Conservation (phyloP, 1,284 basidiomycete genomes). For the Fomitopsis betulina region DNA sequence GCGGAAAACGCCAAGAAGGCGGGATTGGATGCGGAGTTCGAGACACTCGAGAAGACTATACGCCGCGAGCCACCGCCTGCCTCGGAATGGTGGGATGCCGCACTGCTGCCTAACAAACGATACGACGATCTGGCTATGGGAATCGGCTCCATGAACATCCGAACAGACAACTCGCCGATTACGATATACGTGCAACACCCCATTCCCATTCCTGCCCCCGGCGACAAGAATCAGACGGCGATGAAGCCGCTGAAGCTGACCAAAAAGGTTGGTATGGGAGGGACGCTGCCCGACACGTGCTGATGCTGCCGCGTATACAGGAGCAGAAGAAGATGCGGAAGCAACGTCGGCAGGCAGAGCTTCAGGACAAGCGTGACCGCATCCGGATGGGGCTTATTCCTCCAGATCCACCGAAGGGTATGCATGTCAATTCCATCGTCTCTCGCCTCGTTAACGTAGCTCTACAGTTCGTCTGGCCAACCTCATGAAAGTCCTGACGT, state of each 20-base stretch:
- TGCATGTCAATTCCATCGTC: conserved; percentile 8
- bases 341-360: conserved; percentile 81
- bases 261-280: conserved; percentile 53
- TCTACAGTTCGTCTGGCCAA: conserved; percentile 86
- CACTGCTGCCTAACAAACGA: conserved; percentile 73
- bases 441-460: conserved; percentile 6
- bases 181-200: conserved; percentile 95
- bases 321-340: conserved; percentile 98
- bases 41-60: conserved; percentile 83
- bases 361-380: conserved; percentile 93
- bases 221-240: conserved; percentile 74
- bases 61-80: conserved; percentile 85
- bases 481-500: conserved; percentile 96
- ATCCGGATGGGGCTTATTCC: conserved; percentile 96
- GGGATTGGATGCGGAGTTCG: conserved; percentile 89
- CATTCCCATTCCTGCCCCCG: conserved; percentile 91
- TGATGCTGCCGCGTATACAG: conserved; percentile 30
- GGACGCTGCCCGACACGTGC: not conserved
- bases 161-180: conserved; percentile 70
- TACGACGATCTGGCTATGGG: conserved; percentile 74
- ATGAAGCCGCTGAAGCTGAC: conserved; percentile 88
- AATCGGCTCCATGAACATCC: conserved; percentile 55
- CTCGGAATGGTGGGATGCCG: conserved; percentile 96
- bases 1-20: conserved; percentile 90
- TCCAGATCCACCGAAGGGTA: conserved; percentile 93